These are phyloP conservation scores for Tilletia caries DNA, from an alignment of 1,284 basidiomycete genomes.

Conservation along the genomic window DNA sequence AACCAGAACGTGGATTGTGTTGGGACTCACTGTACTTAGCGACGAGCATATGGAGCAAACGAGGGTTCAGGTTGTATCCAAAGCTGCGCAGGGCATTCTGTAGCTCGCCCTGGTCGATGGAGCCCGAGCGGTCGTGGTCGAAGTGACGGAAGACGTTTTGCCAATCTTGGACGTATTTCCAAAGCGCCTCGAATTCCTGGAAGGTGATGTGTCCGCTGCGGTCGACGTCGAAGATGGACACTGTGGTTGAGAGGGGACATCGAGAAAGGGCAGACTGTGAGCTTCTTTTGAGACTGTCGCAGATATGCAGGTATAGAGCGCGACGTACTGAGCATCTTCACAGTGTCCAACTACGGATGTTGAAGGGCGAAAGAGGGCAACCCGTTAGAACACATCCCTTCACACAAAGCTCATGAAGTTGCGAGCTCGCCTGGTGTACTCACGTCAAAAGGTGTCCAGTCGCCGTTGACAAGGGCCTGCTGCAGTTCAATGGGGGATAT, in stretches of 20 bases:
- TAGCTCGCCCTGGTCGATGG: conserved; percentile 97
- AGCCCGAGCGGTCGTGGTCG: conserved; percentile 94
- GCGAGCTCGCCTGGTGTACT: too few species aligned
- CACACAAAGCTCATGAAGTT: background rate
- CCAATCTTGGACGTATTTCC: conserved; percentile 47
- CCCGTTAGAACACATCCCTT: background rate
- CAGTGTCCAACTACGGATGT: conserved; percentile 25
- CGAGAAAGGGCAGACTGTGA: background rate
- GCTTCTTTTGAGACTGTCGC: too few species aligned
- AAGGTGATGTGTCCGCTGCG: conserved; percentile 43
- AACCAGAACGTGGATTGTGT: too few species aligned
- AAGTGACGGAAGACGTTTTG: conserved; percentile 56
- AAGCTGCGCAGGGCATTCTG: conserved; percentile 37
- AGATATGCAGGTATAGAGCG: background rate
- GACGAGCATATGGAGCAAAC: conserved; percentile 35
- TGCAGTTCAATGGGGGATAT: conserved; percentile 40
- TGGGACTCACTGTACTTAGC: conserved; percentile 44
- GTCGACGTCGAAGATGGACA: conserved; percentile 45
- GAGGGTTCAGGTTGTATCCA: conserved; percentile 39
- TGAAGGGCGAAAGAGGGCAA: background rate
- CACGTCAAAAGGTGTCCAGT: conserved; percentile 40
- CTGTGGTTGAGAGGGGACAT: background rate
- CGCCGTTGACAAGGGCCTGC: conserved; percentile 45
- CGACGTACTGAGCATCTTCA: conserved; percentile 38
- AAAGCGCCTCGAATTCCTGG: conserved; percentile 29